Base-by-base conservation (phyloP, 2,329 filamentous ascomycete genomes). In the Dothiorella sarmentorum region DNA sequence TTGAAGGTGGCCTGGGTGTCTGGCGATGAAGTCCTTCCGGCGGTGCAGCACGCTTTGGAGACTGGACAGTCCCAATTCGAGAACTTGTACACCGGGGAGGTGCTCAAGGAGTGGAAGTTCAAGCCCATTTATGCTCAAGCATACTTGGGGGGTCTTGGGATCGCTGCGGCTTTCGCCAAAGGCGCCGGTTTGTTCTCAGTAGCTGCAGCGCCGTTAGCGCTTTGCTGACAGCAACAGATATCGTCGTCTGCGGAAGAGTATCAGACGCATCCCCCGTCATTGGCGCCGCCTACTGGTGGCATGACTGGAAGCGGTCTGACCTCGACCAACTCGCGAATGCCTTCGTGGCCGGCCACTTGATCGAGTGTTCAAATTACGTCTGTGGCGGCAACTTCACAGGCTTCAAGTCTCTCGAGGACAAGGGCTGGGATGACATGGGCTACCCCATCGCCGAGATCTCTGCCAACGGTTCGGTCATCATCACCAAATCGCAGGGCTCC, bases 231-330 rank as follows among this genome's bases (percentile, higher is more conserved):
- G 4, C 18, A 31, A 17, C 31, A 58, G 69, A 78, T 61, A 77
- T 78, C 20, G 74, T 78, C 0, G 65, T 78, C 3, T 78, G 75
- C 49, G 76, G 76, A 4, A 67, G 76, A 37, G 75, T 78, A 2
- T 73, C 71, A 7, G 76, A 78, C 61, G 76, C 75, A 0, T 73
- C 71, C 51, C 76, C 75, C 1, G 71, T 76, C 1, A 77, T 78
- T 29, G 75, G 74, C 3, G 73, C 74, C 9, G 74, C 75, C 18
- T 70, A 64, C 38, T 78, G 75, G 75, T 78, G 76, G 76, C 75
- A 78, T 62, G 66, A 66, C 9, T 78, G 76, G 76, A 62, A 69
- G 17, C 63, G 73, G 38, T 67, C 70, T 9, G 68, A 74, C 43
- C 64, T 76, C 1, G 65, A 73, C 38, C 67, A 75, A 60, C 69